Evolutionary conservation across 331 rosid species (phyloP), one percentile per base, ranked within the genome.

Genomic region (Malus hybrid): DNA sequence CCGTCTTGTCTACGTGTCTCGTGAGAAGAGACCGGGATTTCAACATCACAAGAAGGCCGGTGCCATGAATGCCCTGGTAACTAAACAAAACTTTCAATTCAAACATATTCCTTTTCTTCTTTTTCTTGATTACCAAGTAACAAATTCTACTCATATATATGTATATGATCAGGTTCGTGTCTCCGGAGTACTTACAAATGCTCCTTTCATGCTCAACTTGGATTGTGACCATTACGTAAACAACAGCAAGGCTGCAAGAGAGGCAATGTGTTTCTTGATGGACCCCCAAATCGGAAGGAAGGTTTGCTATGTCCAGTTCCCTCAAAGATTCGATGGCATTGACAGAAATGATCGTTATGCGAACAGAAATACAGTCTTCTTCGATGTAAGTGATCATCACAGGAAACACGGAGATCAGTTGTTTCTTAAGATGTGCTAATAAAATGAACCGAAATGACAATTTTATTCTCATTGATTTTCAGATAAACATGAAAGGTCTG

Each of bases 261-360:
- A 94, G 73, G 96, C 96, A 73, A 94, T 94, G 98, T 94, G 98
- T 66, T 94, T 94, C 90, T 86, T 94, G 71, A 88, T 90, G 97
- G 98, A 94, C 67, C 91, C 93, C 33, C 97, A 90, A 82, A 78
- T 86, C 32, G 98, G 98, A 65, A 94, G 84, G 79, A 84, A 77
- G 80, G 86, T 91, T 57, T 92, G 90, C 73, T 91, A 91, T 74
- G 97, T 94, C 27, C 96, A 94, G 75, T 94, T 94, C 84, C 98
- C 98, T 5, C 87, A 87, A 76, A 86, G 97, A 86, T 94, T 94
- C 52, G 98, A 90, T 60, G 90, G 98, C 73, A 95, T 94, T 27
- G 98, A 94, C 68, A 88, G 72, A 80, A 72, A 88, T 18, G 98
- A 94, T 79, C 95, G 97, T 65, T 90, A 94, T 28, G 98, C 98